Evolutionary conservation across 2,329 filamentous ascomycete genomes (phyloP).

Genomic region (Botrytis squamosa): DNA sequence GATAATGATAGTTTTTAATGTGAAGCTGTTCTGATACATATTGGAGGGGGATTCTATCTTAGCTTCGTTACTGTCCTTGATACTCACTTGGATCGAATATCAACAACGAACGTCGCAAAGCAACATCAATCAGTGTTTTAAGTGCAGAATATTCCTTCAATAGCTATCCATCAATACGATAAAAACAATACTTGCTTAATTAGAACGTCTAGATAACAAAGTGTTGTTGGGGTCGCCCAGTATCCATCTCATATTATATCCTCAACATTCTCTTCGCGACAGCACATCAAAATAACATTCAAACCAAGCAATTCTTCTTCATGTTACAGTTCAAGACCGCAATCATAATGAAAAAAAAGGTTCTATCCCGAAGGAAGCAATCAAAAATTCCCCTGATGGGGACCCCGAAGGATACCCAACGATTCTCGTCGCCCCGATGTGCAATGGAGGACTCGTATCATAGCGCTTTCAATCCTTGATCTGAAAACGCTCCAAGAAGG

Average conservation of each 20-base stretch:
- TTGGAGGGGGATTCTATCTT: background rate
- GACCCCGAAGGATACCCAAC: conserved; percentile 40
- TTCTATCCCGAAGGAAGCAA: conserved; percentile 29
- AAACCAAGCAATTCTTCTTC: conserved; percentile 39
- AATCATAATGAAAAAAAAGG: conserved; percentile 43
- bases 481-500: conserved; percentile 37
- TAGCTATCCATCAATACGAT: background rate
- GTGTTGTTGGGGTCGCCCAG: too few species aligned
- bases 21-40: background rate
- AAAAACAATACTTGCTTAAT: too few species aligned
- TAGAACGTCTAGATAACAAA: too few species aligned
- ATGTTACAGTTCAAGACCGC: conserved; percentile 37
- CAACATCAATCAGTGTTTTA: too few species aligned
- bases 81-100: background rate
- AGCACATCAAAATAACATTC: background rate
- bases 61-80: background rate
- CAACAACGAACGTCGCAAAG: background rate
- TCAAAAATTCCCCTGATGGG: conserved; percentile 42
- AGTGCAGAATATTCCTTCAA: background rate
- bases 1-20: background rate
- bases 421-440: conserved; percentile 52
- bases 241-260: too few species aligned
- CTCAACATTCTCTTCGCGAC: too few species aligned
- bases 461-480: conserved; percentile 36
- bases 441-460: conserved; percentile 54